A percentile compares a stretch with the other conserved stretches of the same genome.
Evolutionary conservation across 257 asterid genomes (phyloP).

Genomic region (Solanum medicagineum): DNA sequence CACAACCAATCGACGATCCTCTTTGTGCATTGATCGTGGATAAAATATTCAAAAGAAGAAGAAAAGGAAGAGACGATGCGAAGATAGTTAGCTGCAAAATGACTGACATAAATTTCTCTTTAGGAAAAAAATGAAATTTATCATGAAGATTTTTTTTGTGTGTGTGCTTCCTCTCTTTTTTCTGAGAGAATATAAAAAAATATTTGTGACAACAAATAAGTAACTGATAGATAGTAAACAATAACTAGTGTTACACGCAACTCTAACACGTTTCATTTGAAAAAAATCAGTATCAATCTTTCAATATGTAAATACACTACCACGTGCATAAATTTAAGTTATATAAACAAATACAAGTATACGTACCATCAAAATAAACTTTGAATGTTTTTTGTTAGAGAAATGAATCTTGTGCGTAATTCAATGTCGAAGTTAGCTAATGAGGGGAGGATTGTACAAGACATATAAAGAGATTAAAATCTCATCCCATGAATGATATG

Average conservation of each 20-base stretch:
- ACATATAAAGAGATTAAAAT: neutral
- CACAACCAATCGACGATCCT: neutral
- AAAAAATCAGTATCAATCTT: neutral
- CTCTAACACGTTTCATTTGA: neutral
- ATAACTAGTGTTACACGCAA: neutral
- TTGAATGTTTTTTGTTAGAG: neutral
- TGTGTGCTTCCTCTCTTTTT: neutral
- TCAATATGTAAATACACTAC: neutral
- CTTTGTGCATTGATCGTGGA: neutral
- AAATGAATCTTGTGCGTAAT: too few relatives aligned
- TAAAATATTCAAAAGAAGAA: neutral
- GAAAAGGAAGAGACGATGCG: neutral
- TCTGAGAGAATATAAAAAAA: neutral
- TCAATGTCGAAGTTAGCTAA: too few relatives aligned
- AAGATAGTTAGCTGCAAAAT: neutral
- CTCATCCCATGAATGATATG: too few relatives aligned
- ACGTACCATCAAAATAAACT: neutral
- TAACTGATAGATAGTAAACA: neutral
- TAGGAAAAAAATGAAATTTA: neutral
- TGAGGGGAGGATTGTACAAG: too few relatives aligned
- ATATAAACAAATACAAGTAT: neutral
- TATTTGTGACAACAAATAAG: neutral
- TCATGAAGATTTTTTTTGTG: neutral
- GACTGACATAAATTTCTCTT: neutral
- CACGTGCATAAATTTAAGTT: neutral